Evolutionary conservation across 257 asterid genomes (phyloP), one percentile per base, ranked within the genome.

Genomic region (Nicotiana otophora): DNA sequence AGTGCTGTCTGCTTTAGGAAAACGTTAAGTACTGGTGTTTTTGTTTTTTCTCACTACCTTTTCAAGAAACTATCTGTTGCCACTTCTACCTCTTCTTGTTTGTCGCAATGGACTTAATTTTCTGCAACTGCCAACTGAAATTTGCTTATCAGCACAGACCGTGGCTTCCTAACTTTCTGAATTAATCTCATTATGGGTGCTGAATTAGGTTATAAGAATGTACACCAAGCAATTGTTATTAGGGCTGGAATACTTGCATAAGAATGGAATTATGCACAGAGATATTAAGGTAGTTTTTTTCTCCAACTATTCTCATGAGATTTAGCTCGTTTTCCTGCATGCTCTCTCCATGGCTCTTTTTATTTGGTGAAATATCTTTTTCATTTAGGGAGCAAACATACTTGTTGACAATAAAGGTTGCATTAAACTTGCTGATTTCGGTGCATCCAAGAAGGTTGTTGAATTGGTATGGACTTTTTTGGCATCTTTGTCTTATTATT

Each of bases 371-470:
- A 60, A 5, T 70, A 12, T n/a, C 7, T 20, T 55, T 61, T 57
- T 31, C 34, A 3, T 72, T 70, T 82, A 96, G 99, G 99, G 99
- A 82, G 99, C 99, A 85, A 96, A 96, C 86, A 96, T 96, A 86
- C 98, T 96, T 55, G 98, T 94, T 8, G 99, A 96, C 84, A 96
- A 96, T 84, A 94, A 93, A 85, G 99, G 98, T 70, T 92, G 99
- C 91, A 96, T 96, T 85, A 96, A 93, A 89, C 98, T 96, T 82
- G 99, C 99, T 66, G 99, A 96, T 84, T 96, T 96, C 89, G 99
- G 99, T 81, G 99, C 99, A 87, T 96, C 99, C 83, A 96, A 96
- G 95, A 96, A 96, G 92, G 98, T 96, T 84, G 99, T 94, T 89
- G 99, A 97, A 87, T 82, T 96, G 95, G 99, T 94, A 88, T 85